Conservation (phyloP, 441 rosid genomes). For the Pelargonium citronellum region DNA sequence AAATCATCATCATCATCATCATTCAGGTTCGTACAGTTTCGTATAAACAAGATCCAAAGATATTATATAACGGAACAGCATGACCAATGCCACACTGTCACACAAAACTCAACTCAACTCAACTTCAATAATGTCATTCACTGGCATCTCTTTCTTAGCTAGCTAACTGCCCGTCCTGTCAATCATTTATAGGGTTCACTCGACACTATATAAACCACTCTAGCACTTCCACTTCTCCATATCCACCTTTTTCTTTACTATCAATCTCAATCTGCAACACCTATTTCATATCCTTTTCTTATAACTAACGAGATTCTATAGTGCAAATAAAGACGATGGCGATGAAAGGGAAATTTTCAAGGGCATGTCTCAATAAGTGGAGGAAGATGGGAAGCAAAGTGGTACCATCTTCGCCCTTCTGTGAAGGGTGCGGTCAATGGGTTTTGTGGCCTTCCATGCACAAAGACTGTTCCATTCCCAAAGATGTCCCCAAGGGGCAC, state of each 20-base stretch:
- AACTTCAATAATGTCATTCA: conserved; percentile 2
- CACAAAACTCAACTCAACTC: conserved; percentile 23
- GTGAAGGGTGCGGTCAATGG: conserved; percentile 47
- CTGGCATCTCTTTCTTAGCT: background rate
- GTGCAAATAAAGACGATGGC: background rate
- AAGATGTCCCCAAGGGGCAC: conserved; percentile 88
- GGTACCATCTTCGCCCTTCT: conserved; percentile 37
- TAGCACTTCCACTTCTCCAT: conserved; percentile 23
- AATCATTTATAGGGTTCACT: conserved; percentile 34
- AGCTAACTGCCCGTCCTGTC: conserved; percentile 39
- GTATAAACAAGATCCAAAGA: conserved; percentile 31
- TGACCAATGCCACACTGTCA: conserved; percentile 39
- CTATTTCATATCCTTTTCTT: background rate
- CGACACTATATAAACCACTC: conserved; percentile 35
- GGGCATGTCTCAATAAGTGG: conserved; percentile 46
- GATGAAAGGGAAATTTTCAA: conserved; percentile 41
- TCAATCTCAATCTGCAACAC: background rate
- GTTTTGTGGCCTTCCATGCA: conserved; percentile 39
- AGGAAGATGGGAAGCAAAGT: conserved; percentile 45
- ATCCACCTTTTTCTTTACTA: conserved; percentile 13
- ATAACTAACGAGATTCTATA: background rate
- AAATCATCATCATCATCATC: background rate
- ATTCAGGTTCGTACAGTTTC: conserved; percentile 55
- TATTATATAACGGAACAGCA: conserved; percentile 14
- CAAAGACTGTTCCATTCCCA: conserved; percentile 50